phyloP scores from a whole-genome alignment of 768 basidiomycete genomes.

The Ramaria rubella region DNA sequence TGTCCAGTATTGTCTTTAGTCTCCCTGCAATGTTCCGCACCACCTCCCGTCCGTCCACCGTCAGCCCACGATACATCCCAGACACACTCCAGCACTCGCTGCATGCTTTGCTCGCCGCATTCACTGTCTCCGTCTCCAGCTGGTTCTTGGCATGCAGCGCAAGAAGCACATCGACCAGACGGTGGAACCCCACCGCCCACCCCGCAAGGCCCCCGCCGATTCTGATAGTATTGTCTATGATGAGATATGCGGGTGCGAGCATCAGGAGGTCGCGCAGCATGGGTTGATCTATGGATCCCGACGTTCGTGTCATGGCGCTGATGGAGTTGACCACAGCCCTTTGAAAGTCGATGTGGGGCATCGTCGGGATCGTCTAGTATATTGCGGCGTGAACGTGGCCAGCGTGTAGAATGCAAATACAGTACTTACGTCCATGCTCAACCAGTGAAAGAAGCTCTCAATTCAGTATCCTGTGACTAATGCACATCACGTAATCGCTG shows the following conservation, averaged over 20 bases:
- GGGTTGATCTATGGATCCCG: slow-evolving; percentile 50
- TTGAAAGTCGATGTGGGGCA: slow-evolving; percentile 51
- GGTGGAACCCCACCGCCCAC: slow-evolving; percentile 63
- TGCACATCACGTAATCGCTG: no score
- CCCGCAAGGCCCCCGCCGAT: slow-evolving; percentile 47
- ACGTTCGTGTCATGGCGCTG: slow-evolving; percentile 40
- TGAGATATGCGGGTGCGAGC: slow-evolving; percentile 70
- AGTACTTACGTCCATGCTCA: not conserved
- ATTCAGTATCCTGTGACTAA: no score
- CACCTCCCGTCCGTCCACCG: slow-evolving; percentile 45
- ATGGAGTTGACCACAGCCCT: slow-evolving; percentile 53
- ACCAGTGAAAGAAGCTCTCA: no score
- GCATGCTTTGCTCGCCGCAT: slow-evolving; percentile 60
- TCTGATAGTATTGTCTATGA: slow-evolving; percentile 67
- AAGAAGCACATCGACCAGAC: slow-evolving; percentile 64
- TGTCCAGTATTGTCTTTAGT: slow-evolving; percentile 51
- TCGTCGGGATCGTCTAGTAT: not conserved
- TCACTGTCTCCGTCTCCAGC: slow-evolving; percentile 71
- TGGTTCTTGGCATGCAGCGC: slow-evolving; percentile 62
- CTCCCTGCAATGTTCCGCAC: slow-evolving; percentile 56
- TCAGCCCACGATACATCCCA: slow-evolving; percentile 61
- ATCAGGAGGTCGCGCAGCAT: slow-evolving; percentile 57
- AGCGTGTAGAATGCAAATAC: not conserved
- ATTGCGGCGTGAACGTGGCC: not conserved
- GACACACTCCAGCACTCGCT: slow-evolving; percentile 78